Evolutionary conservation across 306 rosid genomes (phyloP), one percentile per base, ranked within the genome.

Genomic region (Quercus glauca): DNA sequence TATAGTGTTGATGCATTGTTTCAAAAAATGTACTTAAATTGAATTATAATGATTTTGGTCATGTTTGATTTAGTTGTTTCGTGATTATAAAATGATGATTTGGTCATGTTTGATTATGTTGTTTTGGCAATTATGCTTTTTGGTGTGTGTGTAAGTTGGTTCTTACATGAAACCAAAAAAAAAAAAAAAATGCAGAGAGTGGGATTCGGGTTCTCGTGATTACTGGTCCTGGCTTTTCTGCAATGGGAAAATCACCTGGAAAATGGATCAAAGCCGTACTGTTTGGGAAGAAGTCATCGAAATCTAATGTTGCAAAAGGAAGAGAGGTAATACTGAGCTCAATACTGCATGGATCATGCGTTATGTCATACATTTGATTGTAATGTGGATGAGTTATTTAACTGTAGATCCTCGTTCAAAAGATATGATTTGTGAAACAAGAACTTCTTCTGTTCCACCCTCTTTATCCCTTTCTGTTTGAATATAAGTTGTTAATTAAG

Each of bases 181-280:
- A 10, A 68, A 23, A 23, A 23, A 23, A 75, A 61, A 52, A 52
- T 84, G 76, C 74, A 45, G 78, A 73, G 60, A 69, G 68, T 20
- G 58, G 55, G 56, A 31, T 69, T 73, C 15, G 59, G 83, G 76
- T 73, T 60, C 33, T 80, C 70, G 59, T 69, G 59, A 6, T 80
- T 63, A 7, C 89, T 83, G 93, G 73, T 81, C 69, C 81, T 78
- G 77, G 76, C 63, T 73, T 73, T 71, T 56, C 26, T 74, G 77
- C 85, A 76, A 96, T 93, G 99, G 98, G 97, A 26, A 96, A 93
- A 82, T 96, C 99, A 59, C 99, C 99, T 0, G 98, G 86, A 76
- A 96, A 93, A 90, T 96, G 99, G 99, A 93, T 96, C 85, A 93
- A 91, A 87, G 83, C 89, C 35, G 92, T 93, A 31, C 84, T 96